Percentiles rank a stretch among this genome's conserved stretches.
phyloP scores from a whole-genome alignment of 805 yeast species.

The Myxozyma neotropica region DNA sequence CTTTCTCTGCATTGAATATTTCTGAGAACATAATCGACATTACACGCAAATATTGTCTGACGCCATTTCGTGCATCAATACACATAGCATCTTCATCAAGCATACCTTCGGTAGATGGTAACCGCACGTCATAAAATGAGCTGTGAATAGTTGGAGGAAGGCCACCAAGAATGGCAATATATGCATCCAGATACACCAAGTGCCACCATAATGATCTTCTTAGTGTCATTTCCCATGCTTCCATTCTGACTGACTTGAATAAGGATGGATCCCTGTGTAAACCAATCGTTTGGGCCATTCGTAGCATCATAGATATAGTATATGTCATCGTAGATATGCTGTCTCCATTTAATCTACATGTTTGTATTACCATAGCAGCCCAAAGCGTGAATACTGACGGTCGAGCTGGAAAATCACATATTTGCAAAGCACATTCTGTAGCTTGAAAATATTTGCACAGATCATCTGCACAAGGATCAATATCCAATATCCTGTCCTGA shows the following conservation, averaged over 20 bases:
- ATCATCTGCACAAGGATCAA: conserved; percentile 1
- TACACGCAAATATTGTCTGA: not conserved
- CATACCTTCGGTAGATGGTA: conserved; percentile 5
- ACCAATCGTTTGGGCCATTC: conserved; percentile 10
- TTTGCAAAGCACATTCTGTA: conserved; percentile 3
- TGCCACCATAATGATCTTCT: conserved; percentile 11
- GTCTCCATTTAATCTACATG: not conserved
- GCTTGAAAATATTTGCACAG: not conserved
- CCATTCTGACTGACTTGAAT: not conserved
- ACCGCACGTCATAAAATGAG: not conserved
- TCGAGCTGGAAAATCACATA: conserved; percentile 3
- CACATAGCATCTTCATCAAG: conserved; percentile 15
- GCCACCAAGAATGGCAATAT: conserved; percentile 1
- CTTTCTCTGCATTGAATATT: not conserved
- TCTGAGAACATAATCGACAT: not conserved
- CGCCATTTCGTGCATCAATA: conserved; percentile 8
- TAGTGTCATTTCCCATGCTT: conserved; percentile 1
- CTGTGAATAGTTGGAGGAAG: conserved; percentile 8
- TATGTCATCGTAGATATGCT: not conserved
- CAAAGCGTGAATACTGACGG: conserved; percentile 5
- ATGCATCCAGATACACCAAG: conserved; percentile 2
- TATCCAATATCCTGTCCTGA: not conserved
- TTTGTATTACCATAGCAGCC: conserved; percentile 4
- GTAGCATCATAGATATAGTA: conserved; percentile 7
- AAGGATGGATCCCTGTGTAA: conserved; percentile 14